Percentiles rank a stretch among this genome's conserved stretches.
These are phyloP conservation scores for Atkinsonella hypoxylon DNA, from an alignment of 2,329 filamentous ascomycete species.

Conservation along the genomic window DNA sequence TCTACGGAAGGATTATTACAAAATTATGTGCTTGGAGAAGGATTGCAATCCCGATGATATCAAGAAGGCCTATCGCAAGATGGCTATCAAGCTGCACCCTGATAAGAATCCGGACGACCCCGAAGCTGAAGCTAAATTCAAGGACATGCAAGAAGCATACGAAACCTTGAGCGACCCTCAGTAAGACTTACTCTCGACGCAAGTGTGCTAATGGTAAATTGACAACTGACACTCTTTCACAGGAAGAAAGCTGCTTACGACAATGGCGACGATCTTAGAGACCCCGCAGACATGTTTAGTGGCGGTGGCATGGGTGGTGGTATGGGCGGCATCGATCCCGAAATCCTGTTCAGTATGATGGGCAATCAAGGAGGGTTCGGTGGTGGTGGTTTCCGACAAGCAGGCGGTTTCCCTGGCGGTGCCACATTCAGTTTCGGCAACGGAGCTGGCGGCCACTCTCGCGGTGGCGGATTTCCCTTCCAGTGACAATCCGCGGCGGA, in stretches of 20 bases:
- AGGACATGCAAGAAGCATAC: conserved; percentile 95
- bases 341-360: conserved; percentile 79
- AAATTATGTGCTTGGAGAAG: conserved; percentile 83
- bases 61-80: conserved; percentile 93
- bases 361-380: conserved; percentile 49
- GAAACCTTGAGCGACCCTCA: conserved; percentile 89
- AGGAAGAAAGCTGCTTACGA: conserved; percentile 87
- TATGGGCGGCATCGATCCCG: conserved; percentile 60
- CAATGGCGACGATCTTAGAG: conserved; percentile 81
- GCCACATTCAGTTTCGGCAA: conserved; percentile 43
- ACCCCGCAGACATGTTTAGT: conserved; percentile 76
- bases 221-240: not conserved
- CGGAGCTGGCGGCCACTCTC: conserved; percentile 22
- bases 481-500: conserved; percentile 36
- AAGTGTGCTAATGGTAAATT: not conserved
- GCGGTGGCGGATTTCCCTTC: conserved; percentile 30
- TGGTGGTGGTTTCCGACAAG: conserved; percentile 37
- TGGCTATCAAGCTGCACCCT: conserved; percentile 88
- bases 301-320: conserved; percentile 49
- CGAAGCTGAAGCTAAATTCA: conserved; percentile 81
- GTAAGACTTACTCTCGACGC: conserved; percentile 39
- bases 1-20: conserved; percentile 96
- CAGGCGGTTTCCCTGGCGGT: conserved; percentile 33
- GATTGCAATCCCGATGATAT: conserved; percentile 74
- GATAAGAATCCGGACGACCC: conserved; percentile 92